These are phyloP conservation scores for Mycena galericulata DNA, from an alignment of 768 basidiomycete genomes.

Conservation along the genomic window DNA sequence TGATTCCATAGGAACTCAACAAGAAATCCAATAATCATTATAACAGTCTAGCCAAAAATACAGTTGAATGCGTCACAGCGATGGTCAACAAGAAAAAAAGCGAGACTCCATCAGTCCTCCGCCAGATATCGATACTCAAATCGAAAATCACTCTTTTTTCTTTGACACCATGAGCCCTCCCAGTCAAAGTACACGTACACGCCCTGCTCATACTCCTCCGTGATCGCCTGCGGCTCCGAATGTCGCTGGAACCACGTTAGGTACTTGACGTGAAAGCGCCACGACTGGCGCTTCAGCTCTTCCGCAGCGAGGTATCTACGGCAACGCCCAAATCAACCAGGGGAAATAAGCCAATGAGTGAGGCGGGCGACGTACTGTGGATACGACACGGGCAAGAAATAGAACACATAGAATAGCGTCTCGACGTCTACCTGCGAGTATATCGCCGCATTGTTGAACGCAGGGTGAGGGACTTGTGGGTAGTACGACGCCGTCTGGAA, in stretches of 20 bases:
- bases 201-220: constrained; percentile 99
- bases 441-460: constrained; percentile 84
- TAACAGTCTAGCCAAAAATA: no score
- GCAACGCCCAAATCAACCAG: constrained; percentile 1
- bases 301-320: constrained; percentile 92
- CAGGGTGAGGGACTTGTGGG: constrained; percentile 88
- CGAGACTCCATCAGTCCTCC: constrained; percentile 91
- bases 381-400: constrained; percentile 97
- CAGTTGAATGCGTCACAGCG: no score
- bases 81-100: no score
- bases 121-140: constrained; percentile 96
- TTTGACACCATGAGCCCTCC: constrained; percentile 98
- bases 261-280: constrained; percentile 99
- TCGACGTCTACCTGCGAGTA: constrained; percentile 96
- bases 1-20: no score
- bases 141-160: constrained; percentile 98
- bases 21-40: no score
- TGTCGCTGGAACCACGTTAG: constrained; percentile 99
- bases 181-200: constrained; percentile 99
- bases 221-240: constrained; percentile 97
- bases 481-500: constrained; percentile 94
- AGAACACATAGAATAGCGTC: constrained; percentile 98
- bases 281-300: constrained; percentile 96
- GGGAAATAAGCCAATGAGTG: constrained; percentile 6
- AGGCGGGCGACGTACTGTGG: constrained; percentile 94